Conservation (phyloP, 306 rosid genomes). For the Rosa multiflora region DNA sequence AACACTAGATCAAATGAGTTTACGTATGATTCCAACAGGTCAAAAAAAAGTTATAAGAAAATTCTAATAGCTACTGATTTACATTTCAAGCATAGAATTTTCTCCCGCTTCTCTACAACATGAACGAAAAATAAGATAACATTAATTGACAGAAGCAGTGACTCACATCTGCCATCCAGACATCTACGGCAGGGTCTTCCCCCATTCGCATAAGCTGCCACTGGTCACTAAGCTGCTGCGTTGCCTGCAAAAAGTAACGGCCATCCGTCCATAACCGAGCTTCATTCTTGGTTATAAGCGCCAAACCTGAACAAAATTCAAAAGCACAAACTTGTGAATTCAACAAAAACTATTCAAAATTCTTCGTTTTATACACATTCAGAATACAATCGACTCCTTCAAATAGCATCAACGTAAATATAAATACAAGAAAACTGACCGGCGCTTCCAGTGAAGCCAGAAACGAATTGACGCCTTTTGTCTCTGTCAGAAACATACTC, state of each 20-base stretch:
- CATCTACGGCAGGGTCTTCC: conserved; percentile 87
- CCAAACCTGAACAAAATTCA: conserved; percentile 63
- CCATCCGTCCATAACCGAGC: conserved; percentile 98
- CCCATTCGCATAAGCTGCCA: conserved; percentile 98
- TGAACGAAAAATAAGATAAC: background rate
- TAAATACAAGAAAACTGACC: conserved; percentile 44
- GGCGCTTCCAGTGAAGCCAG: conserved; percentile 97
- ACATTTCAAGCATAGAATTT: background rate
- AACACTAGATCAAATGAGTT: background rate
- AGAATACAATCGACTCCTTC: background rate
- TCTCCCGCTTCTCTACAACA: background rate
- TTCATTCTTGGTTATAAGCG: conserved; percentile 67
- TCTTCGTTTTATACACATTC: background rate
- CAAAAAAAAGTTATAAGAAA: too few species aligned
- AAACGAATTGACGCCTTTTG: conserved; percentile 80
- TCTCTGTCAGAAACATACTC: conserved; percentile 94
- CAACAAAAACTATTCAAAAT: background rate
- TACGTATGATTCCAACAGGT: background rate
- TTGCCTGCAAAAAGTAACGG: conserved; percentile 93
- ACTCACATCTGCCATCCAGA: conserved; percentile 93
- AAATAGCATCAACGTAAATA: background rate
- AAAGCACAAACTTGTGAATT: background rate
- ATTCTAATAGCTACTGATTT: background rate
- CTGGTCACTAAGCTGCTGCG: conserved; percentile 69
- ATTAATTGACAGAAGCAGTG: conserved; percentile 4